Base-by-base conservation (phyloP, 129 eudicot genomes). In the Gnaphalium uliginosum region DNA sequence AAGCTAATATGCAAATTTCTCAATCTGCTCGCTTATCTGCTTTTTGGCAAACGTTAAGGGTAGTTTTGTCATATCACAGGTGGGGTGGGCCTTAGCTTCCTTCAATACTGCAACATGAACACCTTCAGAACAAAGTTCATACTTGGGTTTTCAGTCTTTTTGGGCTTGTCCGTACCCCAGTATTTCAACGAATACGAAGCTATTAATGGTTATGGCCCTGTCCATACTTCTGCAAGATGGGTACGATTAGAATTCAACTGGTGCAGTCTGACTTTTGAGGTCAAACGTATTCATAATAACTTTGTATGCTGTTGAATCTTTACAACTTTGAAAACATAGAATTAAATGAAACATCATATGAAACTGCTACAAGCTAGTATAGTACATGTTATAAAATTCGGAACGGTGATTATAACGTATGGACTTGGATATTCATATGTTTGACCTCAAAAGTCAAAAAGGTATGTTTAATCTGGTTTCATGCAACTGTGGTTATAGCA, bases 41-140 rank as follows among this genome's bases (percentile, higher is more conserved):
- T 71, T 39, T 76, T 32, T 63, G 65, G 27, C 5, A 43, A 18
- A 19, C 54, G 21, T 22, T 24, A 8, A 69, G 71, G 57, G 14
- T 19, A 26, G 63, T 33, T 32, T 7, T 66, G 53, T 80, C 78
- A 22, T 71, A 21, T 68, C 78, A 57, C 87, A 88, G 94, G 90
- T 81, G 81, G 87, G 10, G 90, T 72, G 27, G 94, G 94, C 56
- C 73, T 88, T 65, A 86, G 94, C 76, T 88, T 88, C 66, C 94
- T 88, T 65, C 94, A 88, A n/a, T 88, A 86, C 78, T 88, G 90
- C 76, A 80, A 87, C 54, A 82, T 87, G 53, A 87, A 87, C 85
- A 86, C 87, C 81, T 87, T 82, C 81, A 61, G 89, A 74, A 85
- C 92, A 43, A 88, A 78, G 79, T 85, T 88, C 81, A 78, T 81